These are phyloP conservation scores for Termitomyces sp. DNA, from an alignment of 768 basidiomycete species.

Conservation along the genomic window DNA sequence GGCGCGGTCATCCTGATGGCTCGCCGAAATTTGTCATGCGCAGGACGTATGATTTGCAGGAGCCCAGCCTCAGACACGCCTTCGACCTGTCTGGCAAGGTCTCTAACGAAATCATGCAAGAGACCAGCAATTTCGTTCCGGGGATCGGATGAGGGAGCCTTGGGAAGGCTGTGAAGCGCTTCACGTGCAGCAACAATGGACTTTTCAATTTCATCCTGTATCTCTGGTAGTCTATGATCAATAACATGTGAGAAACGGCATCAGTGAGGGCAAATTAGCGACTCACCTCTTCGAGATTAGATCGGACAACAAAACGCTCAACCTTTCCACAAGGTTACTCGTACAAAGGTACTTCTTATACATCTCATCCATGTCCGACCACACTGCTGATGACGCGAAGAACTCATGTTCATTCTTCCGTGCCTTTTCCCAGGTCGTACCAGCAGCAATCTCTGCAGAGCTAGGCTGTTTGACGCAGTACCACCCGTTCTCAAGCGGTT, in stretches of 20 bases:
- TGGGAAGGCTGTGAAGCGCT: conserved; percentile 28
- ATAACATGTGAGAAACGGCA: not conserved
- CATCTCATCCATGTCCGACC: conserved; percentile 46
- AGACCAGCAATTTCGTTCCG: conserved; percentile 47
- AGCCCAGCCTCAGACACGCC: conserved; percentile 53
- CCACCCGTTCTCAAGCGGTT: conserved; percentile 54
- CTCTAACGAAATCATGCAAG: conserved; percentile 41
- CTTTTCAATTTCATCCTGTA: conserved; percentile 51
- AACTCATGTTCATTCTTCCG: conserved; percentile 50
- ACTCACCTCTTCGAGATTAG: conserved; percentile 56
- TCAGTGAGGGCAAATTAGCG: not conserved
- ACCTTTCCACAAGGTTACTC: conserved; percentile 44
- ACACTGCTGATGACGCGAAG: conserved; percentile 47
- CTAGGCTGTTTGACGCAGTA: conserved; percentile 53
- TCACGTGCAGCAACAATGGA: conserved; percentile 35
- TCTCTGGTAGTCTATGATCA: conserved; percentile 49
- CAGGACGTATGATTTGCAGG: conserved; percentile 49
- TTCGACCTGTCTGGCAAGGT: conserved; percentile 41
- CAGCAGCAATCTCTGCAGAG: conserved; percentile 42
- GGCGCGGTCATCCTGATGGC: conserved; percentile 53
- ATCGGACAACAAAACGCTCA: conserved; percentile 59
- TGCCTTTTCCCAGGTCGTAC: conserved; percentile 58
- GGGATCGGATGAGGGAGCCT: conserved; percentile 50
- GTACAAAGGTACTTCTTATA: conserved; percentile 56
- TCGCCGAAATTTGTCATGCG: conserved; percentile 40